Conservation (phyloP, 2,329 filamentous ascomycete species). For the Paecilomyces sp. region DNA sequence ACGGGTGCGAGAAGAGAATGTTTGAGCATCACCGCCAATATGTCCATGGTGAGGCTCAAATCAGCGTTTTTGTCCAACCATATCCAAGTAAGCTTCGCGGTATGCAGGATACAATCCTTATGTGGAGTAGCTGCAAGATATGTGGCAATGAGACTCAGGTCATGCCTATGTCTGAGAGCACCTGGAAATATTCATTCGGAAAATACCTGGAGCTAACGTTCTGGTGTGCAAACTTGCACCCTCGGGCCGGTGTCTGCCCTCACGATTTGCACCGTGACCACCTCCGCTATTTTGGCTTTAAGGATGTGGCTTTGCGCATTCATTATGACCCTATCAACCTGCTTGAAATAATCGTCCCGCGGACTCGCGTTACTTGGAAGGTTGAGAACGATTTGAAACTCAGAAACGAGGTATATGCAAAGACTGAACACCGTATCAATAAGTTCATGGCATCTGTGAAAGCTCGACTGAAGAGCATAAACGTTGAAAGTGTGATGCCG, state of each 20-base stretch:
- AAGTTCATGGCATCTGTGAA: conserved; percentile 86
- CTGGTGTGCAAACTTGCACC: conserved; percentile 77
- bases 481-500: conserved; percentile 80
- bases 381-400: conserved; percentile 87
- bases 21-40: conserved; percentile 92
- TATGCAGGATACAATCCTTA: conserved; percentile 70
- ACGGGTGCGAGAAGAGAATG: conserved; percentile 83
- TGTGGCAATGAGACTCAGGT: conserved; percentile 87
- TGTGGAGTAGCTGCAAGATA: conserved; percentile 96
- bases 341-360: conserved; percentile 87
- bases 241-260: conserved; percentile 69
- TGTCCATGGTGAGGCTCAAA: conserved; percentile 88
- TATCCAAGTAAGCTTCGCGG: conserved; percentile 59
- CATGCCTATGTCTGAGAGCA: conserved; percentile 84
- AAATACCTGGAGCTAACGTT: conserved; percentile 98
- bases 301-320: conserved; percentile 76
- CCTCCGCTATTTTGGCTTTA: conserved; percentile 83
- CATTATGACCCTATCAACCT: conserved; percentile 91
- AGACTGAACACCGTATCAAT: conserved; percentile 72
- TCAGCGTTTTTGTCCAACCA: conserved; percentile 83
- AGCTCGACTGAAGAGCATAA: conserved; percentile 76
- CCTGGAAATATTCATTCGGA: conserved; percentile 97
- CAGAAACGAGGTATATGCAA: conserved; percentile 84
- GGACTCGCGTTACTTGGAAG: conserved; percentile 91
- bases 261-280: conserved; percentile 93